These are phyloP conservation scores for Thelonectria blattea DNA, from an alignment of 2,329 filamentous ascomycete species.

Conservation along the genomic window DNA sequence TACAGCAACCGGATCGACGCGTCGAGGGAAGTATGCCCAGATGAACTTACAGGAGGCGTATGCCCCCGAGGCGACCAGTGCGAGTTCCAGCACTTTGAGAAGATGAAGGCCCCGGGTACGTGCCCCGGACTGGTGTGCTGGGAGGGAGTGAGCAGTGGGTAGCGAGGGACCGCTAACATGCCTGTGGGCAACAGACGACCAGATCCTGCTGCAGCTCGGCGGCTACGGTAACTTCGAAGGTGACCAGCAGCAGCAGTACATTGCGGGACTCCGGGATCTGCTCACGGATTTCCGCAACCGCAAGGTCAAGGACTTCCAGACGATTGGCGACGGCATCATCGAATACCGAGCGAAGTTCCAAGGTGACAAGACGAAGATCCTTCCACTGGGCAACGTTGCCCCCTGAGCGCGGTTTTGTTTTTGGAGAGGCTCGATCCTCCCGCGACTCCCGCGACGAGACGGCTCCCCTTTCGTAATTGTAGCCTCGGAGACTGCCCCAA, in stretches of 20 bases:
- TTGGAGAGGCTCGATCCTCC: neutral
- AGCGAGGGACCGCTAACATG: constrained; percentile 55
- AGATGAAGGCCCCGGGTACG: constrained; percentile 48
- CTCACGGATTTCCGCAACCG: constrained; percentile 65
- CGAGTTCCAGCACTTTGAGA: constrained; percentile 76
- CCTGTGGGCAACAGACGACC: constrained; percentile 64
- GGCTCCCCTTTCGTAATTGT: constrained; percentile 26
- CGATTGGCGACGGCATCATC: constrained; percentile 70
- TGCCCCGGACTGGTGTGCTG: constrained; percentile 29
- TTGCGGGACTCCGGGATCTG: constrained; percentile 65
- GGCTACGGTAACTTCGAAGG: constrained; percentile 68
- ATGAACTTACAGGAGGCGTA: constrained; percentile 70
- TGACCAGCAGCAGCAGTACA: constrained; percentile 66
- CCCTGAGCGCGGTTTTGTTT: constrained; percentile 35
- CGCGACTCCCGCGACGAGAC: constrained; percentile 6
- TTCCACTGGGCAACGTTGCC: constrained; percentile 60
- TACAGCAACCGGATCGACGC: constrained; percentile 91
- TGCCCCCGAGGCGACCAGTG: constrained; percentile 77
- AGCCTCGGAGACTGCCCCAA: constrained; percentile 10
- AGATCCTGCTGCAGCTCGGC: constrained; percentile 75
- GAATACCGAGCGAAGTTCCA: constrained; percentile 70
- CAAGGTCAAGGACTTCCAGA: constrained; percentile 69
- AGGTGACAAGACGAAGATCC: constrained; percentile 67
- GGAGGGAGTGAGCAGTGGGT: constrained; percentile 29
- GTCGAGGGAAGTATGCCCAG: constrained; percentile 75